Conservation (phyloP, 345 rosid species). For the Sonneratia caseolaris region DNA sequence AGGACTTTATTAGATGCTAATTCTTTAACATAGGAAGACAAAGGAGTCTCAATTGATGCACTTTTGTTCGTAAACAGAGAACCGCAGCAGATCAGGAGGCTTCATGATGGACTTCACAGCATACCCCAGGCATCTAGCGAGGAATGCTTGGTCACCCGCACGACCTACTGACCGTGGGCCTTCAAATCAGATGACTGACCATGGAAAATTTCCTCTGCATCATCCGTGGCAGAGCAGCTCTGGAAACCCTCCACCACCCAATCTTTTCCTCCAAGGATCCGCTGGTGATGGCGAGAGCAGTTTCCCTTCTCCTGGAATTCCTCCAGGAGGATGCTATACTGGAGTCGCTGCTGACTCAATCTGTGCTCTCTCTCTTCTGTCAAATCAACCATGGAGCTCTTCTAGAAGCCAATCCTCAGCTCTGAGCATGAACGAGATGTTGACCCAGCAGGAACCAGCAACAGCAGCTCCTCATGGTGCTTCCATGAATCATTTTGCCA, state of each 20-base stretch:
- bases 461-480: slow-evolving; percentile 34
- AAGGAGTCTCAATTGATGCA: not conserved
- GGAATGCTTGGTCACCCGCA: slow-evolving; percentile 31
- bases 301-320: slow-evolving; percentile 35
- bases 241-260: slow-evolving; percentile 33
- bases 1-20: not conserved
- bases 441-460: slow-evolving; percentile 14
- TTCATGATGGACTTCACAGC: slow-evolving; percentile 47
- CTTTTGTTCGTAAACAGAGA: slow-evolving; percentile 25
- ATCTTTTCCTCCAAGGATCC: slow-evolving; percentile 41
- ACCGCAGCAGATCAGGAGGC: slow-evolving; percentile 38
- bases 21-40: not conserved
- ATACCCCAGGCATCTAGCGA: slow-evolving; percentile 27
- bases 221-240: slow-evolving; percentile 36
- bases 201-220: slow-evolving; percentile 21
- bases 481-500: slow-evolving; percentile 32
- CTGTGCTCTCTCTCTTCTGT: slow-evolving; percentile 99
- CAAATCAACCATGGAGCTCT: slow-evolving; percentile 70
- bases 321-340: slow-evolving; percentile 58
- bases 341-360: slow-evolving; percentile 52
- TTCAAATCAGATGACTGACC: slow-evolving; percentile 15
- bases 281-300: slow-evolving; percentile 35
- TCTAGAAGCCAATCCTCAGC: slow-evolving; percentile 28
- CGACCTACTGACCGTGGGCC: slow-evolving; percentile 24
- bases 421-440: slow-evolving; percentile 25